Evolutionary conservation across 1,284 basidiomycete species (phyloP), one percentile per base, ranked within the genome.

Genomic region (Irpex sp.): DNA sequence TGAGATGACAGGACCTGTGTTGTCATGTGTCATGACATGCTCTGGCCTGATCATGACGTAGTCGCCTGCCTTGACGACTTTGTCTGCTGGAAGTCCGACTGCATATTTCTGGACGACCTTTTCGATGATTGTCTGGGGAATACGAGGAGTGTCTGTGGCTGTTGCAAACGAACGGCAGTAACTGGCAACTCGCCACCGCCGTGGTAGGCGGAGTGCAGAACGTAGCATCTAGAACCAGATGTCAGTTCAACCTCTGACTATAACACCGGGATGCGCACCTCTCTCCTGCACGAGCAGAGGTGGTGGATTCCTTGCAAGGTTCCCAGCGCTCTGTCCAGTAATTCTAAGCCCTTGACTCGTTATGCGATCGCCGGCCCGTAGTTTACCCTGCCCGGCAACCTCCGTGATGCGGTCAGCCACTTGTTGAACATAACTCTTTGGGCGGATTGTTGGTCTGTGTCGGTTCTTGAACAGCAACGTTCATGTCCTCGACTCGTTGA

Each of bases 41-140:
- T 97, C 88, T 18, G 97, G 97, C 33, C 87, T 86, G 75, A 99
- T 97, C 92, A 98, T 98, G 57, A 99, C 95, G 86, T 98, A 99
- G 86, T 99, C 97, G 37, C 97, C 97, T 33, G 96, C 92, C 69
- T 86, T 87, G 66, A 98, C 93, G 28, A 82, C 80, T 70, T 91
- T 90, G 52, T 86, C 87, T 58, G 81, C 74, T 1, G 91, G 85
- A 1, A 95, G 80, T 60, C 90, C 94, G 42, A 99, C 93, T 0
- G 96, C 91, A 79, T 98, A 97, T 71, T 90, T 93, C 74, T 99
- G 96, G 0, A 99, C 96, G 66, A 99, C 90, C 80, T 99, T 99
- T 78, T 99, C 97, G 70, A 99, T 93, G 68, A 94, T 80, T 0
- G 95, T 96, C 74, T 98, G 96, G 5, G 92, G 88, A n/a, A 74